These are phyloP conservation scores for Hericium rajendrae DNA, from an alignment of 768 basidiomycete species.

Conservation along the genomic window DNA sequence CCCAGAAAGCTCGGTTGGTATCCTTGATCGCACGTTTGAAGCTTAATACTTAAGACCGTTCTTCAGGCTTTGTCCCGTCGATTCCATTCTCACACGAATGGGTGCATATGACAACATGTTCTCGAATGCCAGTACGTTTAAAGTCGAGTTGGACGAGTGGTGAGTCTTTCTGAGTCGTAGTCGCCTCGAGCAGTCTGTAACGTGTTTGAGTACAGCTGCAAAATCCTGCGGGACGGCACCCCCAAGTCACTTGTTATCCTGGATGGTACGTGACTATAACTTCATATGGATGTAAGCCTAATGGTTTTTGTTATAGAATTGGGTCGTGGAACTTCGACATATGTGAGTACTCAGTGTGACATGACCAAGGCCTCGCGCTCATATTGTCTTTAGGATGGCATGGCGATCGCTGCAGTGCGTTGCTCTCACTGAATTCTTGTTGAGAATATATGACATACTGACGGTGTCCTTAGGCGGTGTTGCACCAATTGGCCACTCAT, in stretches of 20 bases:
- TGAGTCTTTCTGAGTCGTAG: conserved; percentile 18
- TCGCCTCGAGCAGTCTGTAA: background rate
- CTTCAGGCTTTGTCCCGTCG: conserved; percentile 73
- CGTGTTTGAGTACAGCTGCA: conserved; percentile 45
- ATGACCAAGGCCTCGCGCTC: conserved; percentile 1
- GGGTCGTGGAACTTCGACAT: conserved; percentile 92
- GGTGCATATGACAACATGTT: conserved; percentile 99
- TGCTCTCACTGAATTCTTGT: background rate
- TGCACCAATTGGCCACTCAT: conserved; percentile 91
- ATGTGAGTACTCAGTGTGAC: conserved; percentile 34
- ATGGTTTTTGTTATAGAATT: conserved; percentile 47
- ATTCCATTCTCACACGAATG: conserved; percentile 93
- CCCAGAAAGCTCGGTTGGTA: conserved; percentile 60
- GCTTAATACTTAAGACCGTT: conserved; percentile 2
- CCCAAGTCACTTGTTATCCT: conserved; percentile 91
- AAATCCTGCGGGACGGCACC: conserved; percentile 88
- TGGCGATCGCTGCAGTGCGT: conserved; percentile 88
- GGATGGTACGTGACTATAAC: conserved; percentile 52
- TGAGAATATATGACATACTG: background rate
- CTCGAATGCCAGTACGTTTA: conserved; percentile 90
- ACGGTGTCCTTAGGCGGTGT: conserved; percentile 51
- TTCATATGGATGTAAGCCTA: background rate
- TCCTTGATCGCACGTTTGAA: background rate
- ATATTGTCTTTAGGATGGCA: conserved; percentile 63
- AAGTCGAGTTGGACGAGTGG: conserved; percentile 98